These are phyloP conservation scores for Pulveroboletus sp. DNA, from an alignment of 768 basidiomycete species.

Conservation along the genomic window DNA sequence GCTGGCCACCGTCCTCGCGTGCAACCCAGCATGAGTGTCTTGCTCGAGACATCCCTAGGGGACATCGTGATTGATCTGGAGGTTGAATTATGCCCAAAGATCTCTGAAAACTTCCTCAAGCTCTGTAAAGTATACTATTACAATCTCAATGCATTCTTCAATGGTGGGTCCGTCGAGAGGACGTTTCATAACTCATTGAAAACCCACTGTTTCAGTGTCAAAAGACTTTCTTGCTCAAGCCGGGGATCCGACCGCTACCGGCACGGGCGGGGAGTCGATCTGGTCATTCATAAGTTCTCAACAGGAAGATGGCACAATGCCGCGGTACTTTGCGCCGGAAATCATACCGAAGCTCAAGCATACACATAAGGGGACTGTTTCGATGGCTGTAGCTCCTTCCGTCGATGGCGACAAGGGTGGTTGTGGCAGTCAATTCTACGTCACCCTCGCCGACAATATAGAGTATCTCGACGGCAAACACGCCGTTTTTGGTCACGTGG, in stretches of 20 bases:
- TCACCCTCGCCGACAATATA: slow-evolving; percentile 86
- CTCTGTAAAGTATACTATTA: slow-evolving; percentile 97
- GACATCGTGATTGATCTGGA: slow-evolving; percentile 97
- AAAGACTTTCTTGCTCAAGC: slow-evolving; percentile 96
- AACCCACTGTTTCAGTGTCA: slow-evolving; percentile 55
- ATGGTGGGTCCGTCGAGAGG: slow-evolving; percentile 56
- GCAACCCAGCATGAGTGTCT: slow-evolving; percentile 70
- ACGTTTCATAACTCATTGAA: slow-evolving; percentile 1
- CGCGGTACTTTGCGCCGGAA: slow-evolving; percentile 89
- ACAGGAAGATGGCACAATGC: slow-evolving; percentile 28
- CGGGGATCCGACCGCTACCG: slow-evolving; percentile 95
- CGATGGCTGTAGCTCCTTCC: slow-evolving; percentile 94
- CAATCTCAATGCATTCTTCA: slow-evolving; percentile 96
- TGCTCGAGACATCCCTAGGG: slow-evolving; percentile 95
- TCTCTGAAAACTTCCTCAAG: slow-evolving; percentile 95
- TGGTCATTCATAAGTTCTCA: slow-evolving; percentile 69
- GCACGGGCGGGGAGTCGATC: slow-evolving; percentile 88
- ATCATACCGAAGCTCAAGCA: slow-evolving; percentile 82
- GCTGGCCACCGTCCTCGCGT: too few relatives aligned
- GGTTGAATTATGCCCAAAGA: slow-evolving; percentile 83
- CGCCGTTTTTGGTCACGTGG: slow-evolving; percentile 92
- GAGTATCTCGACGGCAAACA: slow-evolving; percentile 95
- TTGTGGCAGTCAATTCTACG: slow-evolving; percentile 94
- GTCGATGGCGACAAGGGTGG: slow-evolving; percentile 65
- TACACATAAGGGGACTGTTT: slow-evolving; percentile 79